phyloP scores from a whole-genome alignment of 768 basidiomycete genomes.

The Russula compacta region DNA sequence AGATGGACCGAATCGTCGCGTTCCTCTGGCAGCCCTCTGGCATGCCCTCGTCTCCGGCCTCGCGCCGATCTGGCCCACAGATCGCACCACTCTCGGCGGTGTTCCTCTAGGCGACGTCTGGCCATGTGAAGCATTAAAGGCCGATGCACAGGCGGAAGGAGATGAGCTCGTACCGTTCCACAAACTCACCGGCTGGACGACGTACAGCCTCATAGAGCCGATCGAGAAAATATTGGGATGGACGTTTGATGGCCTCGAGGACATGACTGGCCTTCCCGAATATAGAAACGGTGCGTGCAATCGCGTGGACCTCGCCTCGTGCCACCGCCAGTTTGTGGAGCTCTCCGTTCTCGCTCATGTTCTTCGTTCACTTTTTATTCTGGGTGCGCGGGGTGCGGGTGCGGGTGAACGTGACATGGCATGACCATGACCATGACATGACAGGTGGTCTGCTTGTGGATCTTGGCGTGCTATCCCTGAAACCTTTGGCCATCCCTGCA shows the following conservation, averaged over 20 bases:
- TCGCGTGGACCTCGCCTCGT: slow-evolving; percentile 6
- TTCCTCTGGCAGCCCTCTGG: slow-evolving; percentile 79
- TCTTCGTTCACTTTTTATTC: background rate
- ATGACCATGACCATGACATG: too few relatives aligned
- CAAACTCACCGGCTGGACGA: slow-evolving; percentile 91
- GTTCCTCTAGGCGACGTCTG: slow-evolving; percentile 87
- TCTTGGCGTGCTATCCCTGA: slow-evolving; percentile 66
- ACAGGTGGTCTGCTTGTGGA: slow-evolving; percentile 85
- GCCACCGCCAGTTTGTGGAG: slow-evolving; percentile 4
- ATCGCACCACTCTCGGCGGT: slow-evolving; percentile 56
- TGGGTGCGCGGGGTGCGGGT: background rate
- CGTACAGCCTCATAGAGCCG: slow-evolving; percentile 81
- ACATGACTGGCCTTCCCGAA: slow-evolving; percentile 90
- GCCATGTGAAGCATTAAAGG: slow-evolving; percentile 57
- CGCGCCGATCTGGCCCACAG: slow-evolving; percentile 80
- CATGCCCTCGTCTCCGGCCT: slow-evolving; percentile 71
- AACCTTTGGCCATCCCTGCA: slow-evolving; percentile 40
- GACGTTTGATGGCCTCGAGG: slow-evolving; percentile 71
- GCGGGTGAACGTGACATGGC: background rate
- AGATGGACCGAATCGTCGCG: slow-evolving; percentile 33
- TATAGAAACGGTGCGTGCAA: slow-evolving; percentile 74
- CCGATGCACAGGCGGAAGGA: slow-evolving; percentile 34
- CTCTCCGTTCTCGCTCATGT: slow-evolving; percentile 12
- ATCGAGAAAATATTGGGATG: slow-evolving; percentile 71
- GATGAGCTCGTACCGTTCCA: slow-evolving; percentile 87